Conservation (phyloP, 2,329 filamentous ascomycete species). For the Aspergillus fischeri region DNA sequence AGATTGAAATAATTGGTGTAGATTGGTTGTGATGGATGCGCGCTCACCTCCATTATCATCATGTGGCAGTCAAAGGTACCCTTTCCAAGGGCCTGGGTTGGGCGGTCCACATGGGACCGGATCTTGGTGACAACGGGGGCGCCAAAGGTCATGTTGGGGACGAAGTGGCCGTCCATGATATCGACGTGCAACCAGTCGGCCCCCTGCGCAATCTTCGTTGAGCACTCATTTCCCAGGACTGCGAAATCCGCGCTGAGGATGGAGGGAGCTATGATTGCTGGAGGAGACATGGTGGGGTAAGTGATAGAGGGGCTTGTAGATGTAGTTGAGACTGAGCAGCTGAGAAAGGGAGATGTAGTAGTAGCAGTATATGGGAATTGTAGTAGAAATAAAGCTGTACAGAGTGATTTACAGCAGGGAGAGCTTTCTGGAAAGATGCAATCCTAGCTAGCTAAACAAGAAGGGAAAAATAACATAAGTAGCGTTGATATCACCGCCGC, state of each 20-base stretch:
- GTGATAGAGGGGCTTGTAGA: constrained; percentile 1
- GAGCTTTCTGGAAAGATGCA: background rate
- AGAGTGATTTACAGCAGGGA: background rate
- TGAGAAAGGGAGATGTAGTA: background rate
- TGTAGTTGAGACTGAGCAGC: background rate
- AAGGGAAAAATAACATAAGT: constrained; percentile 1
- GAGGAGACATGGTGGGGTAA: constrained; percentile 67
- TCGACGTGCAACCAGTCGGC: constrained; percentile 95
- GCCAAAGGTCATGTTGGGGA: constrained; percentile 97
- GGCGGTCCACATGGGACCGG: constrained; percentile 75
- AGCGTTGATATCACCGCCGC: constrained; percentile 16
- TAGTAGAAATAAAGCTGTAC: background rate
- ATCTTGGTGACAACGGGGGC: constrained; percentile 94
- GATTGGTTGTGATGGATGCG: too few species aligned
- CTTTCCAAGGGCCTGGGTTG: constrained; percentile 64
- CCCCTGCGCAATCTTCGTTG: constrained; percentile 76
- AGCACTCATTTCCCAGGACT: constrained; percentile 79
- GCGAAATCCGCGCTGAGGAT: constrained; percentile 97
- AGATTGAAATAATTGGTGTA: background rate
- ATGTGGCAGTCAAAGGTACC: constrained; percentile 99
- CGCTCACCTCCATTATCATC: constrained; percentile 92
- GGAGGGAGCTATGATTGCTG: constrained; percentile 94
- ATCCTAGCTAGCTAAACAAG: background rate
- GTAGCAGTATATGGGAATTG: background rate
- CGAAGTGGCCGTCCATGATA: constrained; percentile 98